phyloP scores from a whole-genome alignment of 768 basidiomycete species.

The Leccinellum albellum region DNA sequence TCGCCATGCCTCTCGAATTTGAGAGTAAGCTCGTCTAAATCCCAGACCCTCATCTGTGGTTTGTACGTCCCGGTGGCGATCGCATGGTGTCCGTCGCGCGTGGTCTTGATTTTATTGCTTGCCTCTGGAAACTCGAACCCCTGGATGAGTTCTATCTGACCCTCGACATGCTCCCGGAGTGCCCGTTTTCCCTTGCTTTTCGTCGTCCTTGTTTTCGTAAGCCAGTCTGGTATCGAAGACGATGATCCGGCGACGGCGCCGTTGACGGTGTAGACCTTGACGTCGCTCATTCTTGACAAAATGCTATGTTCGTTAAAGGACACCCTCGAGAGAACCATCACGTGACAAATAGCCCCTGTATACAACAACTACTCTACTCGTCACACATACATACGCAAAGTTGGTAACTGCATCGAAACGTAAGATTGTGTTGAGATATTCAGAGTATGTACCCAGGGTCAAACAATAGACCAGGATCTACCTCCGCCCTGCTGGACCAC shows the following conservation, averaged over 20 bases:
- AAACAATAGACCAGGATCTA: constrained; percentile 7
- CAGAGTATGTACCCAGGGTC: constrained; percentile 18
- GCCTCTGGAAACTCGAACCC: constrained; percentile 98
- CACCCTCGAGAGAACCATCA: background rate
- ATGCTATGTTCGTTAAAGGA: background rate
- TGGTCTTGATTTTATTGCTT: constrained; percentile 86
- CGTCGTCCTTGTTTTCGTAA: constrained; percentile 64
- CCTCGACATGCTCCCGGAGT: constrained; percentile 70
- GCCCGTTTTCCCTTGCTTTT: constrained; percentile 58
- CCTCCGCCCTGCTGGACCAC: constrained; percentile 1
- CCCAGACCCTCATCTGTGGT: constrained; percentile 95
- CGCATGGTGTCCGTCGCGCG: constrained; percentile 87
- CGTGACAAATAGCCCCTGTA: constrained; percentile 18
- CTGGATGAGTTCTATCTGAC: constrained; percentile 87
- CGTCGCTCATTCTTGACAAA: constrained; percentile 33
- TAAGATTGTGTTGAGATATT: constrained; percentile 17
- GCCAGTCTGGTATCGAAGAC: constrained; percentile 93
- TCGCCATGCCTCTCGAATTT: constrained; percentile 98
- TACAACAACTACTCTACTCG: background rate
- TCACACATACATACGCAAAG: background rate
- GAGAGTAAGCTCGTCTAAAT: constrained; percentile 83
- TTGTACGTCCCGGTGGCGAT: constrained; percentile 97
- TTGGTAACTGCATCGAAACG: constrained; percentile 1
- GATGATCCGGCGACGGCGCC: constrained; percentile 85
- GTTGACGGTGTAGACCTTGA: constrained; percentile 95